Base-by-base conservation (phyloP, 345 rosid species). In the Orychophragmus violaceus region DNA sequence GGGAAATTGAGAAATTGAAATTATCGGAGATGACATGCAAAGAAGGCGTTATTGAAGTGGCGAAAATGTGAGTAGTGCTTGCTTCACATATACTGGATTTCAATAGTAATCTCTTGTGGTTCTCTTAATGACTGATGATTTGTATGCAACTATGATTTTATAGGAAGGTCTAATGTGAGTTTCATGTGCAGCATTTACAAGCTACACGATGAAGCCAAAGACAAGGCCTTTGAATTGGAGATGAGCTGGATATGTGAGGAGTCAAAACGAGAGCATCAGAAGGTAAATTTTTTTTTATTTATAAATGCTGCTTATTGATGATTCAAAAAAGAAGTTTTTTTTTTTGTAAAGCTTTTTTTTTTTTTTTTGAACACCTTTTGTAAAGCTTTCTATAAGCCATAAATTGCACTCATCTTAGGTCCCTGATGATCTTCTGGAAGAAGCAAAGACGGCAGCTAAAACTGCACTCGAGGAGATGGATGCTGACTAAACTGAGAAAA, bases 201-300 rank as follows among this genome's bases (percentile, higher is more conserved):
- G 74, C 87, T 94, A 41, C 99, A 94, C 25, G 99, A 94, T 78
- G 97, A 94, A 76, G 97, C 99, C 21, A 94, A 90, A 81, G 99
- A 94, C 79, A 90, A 94, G 81, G 96, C 96, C 14, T 94, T 90
- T 56, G 99, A 94, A 77, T 71, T 94, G 70, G 99, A 94, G 69
- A 82, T 94, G 95, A 94, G 97, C 56, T 94, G 99, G 99, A 86
- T 88, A 35, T 93, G 97, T 35, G 96, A 90, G 6, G 97, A 94
- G 66, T 93, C 99, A 6, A 93, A 90, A 66, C 82, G 82, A 30
- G 85, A 71, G 79, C 99, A 88, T 65, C 83, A 85, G 76, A 93
- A 93, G 97, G 99, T 41, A 41, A 39, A n/a, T 28, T 2, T 28
- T 8, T 28, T 28, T 8, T 28, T 28, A 28, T 5, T 4, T 5